A percentile compares a stretch with the other conserved stretches of the same genome.
These are phyloP conservation scores for Ogataea pini DNA, from an alignment of 805 yeast species.

Conservation along the genomic window DNA sequence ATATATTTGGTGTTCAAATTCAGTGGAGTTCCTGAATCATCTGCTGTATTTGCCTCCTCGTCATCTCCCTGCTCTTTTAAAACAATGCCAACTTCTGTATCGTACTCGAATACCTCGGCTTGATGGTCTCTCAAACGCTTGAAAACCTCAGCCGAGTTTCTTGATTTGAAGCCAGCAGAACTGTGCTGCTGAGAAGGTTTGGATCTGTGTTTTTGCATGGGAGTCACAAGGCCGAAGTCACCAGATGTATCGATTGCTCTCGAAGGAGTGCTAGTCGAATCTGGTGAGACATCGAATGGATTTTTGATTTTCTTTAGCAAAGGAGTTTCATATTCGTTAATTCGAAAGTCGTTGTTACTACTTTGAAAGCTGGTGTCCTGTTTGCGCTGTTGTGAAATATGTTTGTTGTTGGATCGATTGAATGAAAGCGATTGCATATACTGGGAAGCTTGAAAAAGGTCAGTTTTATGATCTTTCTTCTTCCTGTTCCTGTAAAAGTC, in stretches of 20 bases:
- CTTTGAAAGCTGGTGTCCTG: slow-evolving; percentile 2
- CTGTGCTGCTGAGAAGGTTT: neutral
- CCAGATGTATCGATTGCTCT: neutral
- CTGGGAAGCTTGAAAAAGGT: slow-evolving; percentile 4
- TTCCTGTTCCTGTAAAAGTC: slow-evolving; percentile 2
- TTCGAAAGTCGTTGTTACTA: slow-evolving; percentile 10
- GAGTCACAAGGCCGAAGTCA: slow-evolving; percentile 5
- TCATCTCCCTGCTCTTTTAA: slow-evolving; percentile 22
- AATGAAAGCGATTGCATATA: slow-evolving; percentile 1
- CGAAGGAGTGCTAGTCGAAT: slow-evolving; percentile 23
- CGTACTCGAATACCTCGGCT: slow-evolving; percentile 26
- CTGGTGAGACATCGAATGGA: slow-evolving; percentile 40
- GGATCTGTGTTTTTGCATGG: slow-evolving; percentile 3
- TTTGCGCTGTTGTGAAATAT: slow-evolving; percentile 4
- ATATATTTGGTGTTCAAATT: slow-evolving; percentile 23
- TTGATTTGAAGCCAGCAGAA: neutral
- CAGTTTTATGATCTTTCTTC: neutral
- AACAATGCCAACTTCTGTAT: slow-evolving; percentile 30
- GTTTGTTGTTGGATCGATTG: slow-evolving; percentile 1
- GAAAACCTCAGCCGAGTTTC: slow-evolving; percentile 27
- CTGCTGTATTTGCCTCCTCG: slow-evolving; percentile 18
- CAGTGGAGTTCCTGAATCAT: slow-evolving; percentile 26
- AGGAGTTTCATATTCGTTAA: slow-evolving; percentile 28
- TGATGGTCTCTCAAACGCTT: slow-evolving; percentile 25
- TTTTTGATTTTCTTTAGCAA: slow-evolving; percentile 34